Conservation (phyloP, 2,329 filamentous ascomycete species). For the Myriosclerotinia curreyana region DNA sequence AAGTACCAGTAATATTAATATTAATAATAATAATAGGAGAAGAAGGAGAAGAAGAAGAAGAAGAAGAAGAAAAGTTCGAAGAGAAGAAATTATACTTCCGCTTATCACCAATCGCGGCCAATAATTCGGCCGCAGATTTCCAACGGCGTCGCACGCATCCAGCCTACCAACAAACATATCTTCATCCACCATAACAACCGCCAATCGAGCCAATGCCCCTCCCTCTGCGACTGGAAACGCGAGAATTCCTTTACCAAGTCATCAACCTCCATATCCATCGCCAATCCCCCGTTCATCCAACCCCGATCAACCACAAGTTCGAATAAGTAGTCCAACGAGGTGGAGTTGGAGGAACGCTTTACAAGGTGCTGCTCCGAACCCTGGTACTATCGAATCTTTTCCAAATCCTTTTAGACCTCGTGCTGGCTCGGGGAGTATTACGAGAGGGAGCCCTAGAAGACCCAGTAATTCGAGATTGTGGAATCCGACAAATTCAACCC, state of each 20-base stretch:
- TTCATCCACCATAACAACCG: constrained; percentile 28
- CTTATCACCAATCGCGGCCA: constrained; percentile 19
- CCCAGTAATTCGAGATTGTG: constrained; percentile 47
- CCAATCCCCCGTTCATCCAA: constrained; percentile 24
- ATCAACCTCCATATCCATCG: constrained; percentile 36
- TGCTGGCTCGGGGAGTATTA: constrained; percentile 33
- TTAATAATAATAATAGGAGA: not conserved
- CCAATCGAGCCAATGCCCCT: constrained; percentile 21
- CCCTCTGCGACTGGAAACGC: constrained; percentile 31
- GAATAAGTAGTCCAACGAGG: constrained; percentile 47
- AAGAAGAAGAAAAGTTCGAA: not conserved
- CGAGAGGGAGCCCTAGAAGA: constrained; percentile 29
- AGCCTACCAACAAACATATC: constrained; percentile 27
- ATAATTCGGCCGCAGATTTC: constrained; percentile 27
- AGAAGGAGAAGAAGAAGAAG: not conserved
- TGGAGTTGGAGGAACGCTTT: constrained; percentile 39
- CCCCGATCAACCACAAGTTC: constrained; percentile 31
- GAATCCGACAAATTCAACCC: constrained; percentile 61
- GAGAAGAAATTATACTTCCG: not conserved
- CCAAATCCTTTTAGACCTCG: constrained; percentile 33
- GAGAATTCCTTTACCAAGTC: constrained; percentile 35
- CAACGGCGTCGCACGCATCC: constrained; percentile 37
- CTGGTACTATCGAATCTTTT: constrained; percentile 1
- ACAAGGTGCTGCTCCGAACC: constrained; percentile 28
- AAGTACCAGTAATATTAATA: not conserved